Evolutionary conservation across 2,329 filamentous ascomycete genomes (phyloP), one percentile per base, ranked within the genome.

Genomic region (Phaeoacremonium minimum): DNA sequence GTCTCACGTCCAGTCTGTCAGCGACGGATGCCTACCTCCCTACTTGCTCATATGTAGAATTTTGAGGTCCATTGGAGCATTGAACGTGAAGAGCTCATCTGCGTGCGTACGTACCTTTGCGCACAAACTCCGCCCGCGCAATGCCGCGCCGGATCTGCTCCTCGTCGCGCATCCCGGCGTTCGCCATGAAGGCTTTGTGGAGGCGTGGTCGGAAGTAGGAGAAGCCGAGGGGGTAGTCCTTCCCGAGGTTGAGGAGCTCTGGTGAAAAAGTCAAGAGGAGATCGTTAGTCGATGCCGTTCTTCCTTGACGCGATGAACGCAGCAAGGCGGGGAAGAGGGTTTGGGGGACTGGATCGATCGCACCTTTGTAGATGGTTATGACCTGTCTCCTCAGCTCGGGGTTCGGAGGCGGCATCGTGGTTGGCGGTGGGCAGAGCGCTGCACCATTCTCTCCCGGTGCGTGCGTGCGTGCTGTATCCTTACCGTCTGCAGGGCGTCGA

Each of bases 41-140:
- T n/a, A n/a, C n/a, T n/a, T n/a, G n/a, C n/a, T n/a, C n/a, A n/a
- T n/a, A n/a, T n/a, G n/a, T n/a, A n/a, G n/a, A n/a, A n/a, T n/a
- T n/a, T n/a, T n/a, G n/a, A n/a, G n/a, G n/a, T n/a, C n/a, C n/a
- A n/a, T n/a, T n/a, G n/a, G n/a, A n/a, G n/a, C n/a, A n/a, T n/a
- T n/a, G n/a, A n/a, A n/a, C n/a, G n/a, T n/a, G n/a, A n/a, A n/a
- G n/a, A n/a, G n/a, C n/a, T n/a, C n/a, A n/a, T n/a, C n/a, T n/a
- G n/a, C n/a, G n/a, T n/a, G n/a, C n/a, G n/a, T n/a, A n/a, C n/a
- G 22, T 54, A 88, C 88, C 88, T 73, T 94, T 96, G 63, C 87
- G 94, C 4, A 97, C 88, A 60, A 85, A 96, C 47, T 94, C 79
- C 1, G 89, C 91, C 42, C 83, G 73, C 28, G 77, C 72, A 38